phyloP scores from a whole-genome alignment of 139 green algal genomes.

The Chlamydomonas eustigma region DNA sequence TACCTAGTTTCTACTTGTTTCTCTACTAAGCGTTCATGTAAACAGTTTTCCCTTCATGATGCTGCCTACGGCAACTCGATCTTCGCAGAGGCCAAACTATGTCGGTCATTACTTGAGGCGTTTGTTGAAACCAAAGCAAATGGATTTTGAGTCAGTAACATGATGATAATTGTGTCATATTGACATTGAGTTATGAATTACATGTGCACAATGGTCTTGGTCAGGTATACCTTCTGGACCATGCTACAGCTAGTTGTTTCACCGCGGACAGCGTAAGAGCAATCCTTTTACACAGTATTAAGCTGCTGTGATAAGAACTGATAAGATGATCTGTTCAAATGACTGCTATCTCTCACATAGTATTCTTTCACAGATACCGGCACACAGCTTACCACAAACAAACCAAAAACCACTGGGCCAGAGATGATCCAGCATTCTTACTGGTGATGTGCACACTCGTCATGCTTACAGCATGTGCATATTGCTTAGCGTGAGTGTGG shows the following conservation, averaged over 20 bases:
- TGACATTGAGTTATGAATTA: not conserved
- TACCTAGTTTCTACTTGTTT: too few species aligned
- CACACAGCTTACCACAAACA: constrained; percentile 97
- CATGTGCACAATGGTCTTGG: not conserved
- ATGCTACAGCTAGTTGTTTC: constrained; percentile 91
- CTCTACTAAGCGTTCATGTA: too few species aligned
- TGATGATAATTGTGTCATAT: not conserved
- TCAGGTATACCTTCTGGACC: constrained; percentile 92
- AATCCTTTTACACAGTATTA: not conserved
- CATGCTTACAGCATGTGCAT: constrained; percentile 59
- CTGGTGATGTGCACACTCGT: constrained; percentile 75
- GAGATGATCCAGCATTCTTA: constrained; percentile 95
- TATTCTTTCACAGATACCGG: too few species aligned
- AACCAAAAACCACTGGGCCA: constrained; percentile 96
- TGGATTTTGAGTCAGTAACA: constrained; percentile 20
- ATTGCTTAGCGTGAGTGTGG: constrained; percentile 76
- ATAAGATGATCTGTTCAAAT: too few species aligned
- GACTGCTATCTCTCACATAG: too few species aligned
- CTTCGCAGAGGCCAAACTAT: not conserved
- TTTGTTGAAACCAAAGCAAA: constrained; percentile 17
- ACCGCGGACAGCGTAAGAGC: constrained; percentile 84
- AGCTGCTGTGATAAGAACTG: too few species aligned
- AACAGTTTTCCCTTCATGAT: too few species aligned
- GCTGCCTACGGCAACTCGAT: too few species aligned
- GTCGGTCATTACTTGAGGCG: constrained; percentile 15